Percentiles rank a stretch among this genome's conserved stretches.
Conservation (phyloP, 2,329 filamentous ascomycete genomes). For the Coniochaeta prunicola region DNA sequence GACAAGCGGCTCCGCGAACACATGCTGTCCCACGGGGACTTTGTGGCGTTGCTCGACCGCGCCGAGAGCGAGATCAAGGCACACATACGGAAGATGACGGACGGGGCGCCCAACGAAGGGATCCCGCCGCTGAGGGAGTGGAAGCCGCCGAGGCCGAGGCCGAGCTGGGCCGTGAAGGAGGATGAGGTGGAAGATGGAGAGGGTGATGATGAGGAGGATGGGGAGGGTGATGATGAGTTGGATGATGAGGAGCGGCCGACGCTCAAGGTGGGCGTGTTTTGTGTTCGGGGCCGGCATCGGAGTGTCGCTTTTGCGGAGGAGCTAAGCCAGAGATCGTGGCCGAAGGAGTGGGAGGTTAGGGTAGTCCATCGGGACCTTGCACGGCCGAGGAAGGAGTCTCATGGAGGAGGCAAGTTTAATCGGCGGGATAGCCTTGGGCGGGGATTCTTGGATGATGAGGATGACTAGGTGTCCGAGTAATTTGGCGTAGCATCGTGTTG, state of each 20-base stretch:
- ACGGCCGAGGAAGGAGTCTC: not conserved
- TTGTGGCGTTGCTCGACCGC: not conserved
- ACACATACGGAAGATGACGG: not conserved
- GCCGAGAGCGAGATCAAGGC: not conserved
- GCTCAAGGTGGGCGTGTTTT: not conserved
- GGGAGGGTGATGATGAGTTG: not conserved
- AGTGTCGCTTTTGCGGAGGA: slow-evolving; percentile 1
- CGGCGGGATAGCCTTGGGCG: not conserved
- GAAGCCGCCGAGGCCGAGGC: not conserved
- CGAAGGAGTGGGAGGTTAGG: not conserved
- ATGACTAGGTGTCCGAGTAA: not conserved
- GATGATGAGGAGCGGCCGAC: not conserved
- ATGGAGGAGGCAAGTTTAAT: not conserved
- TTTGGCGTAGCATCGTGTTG: not conserved
- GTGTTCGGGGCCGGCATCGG: not conserved
- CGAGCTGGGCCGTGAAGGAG: not conserved
- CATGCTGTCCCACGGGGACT: not conserved
- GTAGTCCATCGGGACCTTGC: not conserved
- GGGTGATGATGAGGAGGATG: not conserved
- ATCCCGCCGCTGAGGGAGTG: not conserved
- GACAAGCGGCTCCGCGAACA: not conserved
- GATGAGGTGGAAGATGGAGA: not conserved
- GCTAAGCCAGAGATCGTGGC: not conserved
- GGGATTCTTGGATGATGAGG: slow-evolving; percentile 1
- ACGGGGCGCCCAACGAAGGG: not conserved